Percentiles rank a stretch among this genome's conserved stretches.
These are phyloP conservation scores for Ogataea zsoltii DNA, from an alignment of 805 yeast genomes.

Conservation along the genomic window DNA sequence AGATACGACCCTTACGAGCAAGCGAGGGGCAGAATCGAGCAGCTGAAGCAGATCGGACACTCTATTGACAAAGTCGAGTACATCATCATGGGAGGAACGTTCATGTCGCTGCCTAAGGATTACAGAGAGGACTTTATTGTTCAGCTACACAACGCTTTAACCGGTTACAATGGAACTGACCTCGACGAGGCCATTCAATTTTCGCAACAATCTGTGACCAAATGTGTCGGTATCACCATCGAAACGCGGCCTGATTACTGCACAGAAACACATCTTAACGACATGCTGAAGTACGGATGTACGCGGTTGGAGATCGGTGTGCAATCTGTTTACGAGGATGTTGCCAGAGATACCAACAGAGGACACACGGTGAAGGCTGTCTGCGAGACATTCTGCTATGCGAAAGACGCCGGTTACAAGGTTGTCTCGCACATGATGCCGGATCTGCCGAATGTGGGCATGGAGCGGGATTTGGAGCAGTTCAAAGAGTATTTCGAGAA, in stretches of 20 bases:
- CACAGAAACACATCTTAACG: constrained; percentile 91
- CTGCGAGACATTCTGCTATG: constrained; percentile 90
- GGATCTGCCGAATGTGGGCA: constrained; percentile 96
- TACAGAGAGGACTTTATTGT: constrained; percentile 89
- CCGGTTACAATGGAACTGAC: constrained; percentile 86
- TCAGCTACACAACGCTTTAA: constrained; percentile 89
- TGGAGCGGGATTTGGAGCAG: constrained; percentile 97
- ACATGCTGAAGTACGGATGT: constrained; percentile 95
- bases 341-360: constrained; percentile 96
- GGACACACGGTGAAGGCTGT: constrained; percentile 97
- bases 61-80: constrained; percentile 97
- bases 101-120: constrained; percentile 89
- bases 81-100: constrained; percentile 98
- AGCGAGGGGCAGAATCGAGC: constrained; percentile 96
- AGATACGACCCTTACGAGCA: constrained; percentile 98
- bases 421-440: constrained; percentile 99
- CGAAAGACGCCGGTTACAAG: constrained; percentile 98
- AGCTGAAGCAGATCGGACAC: constrained; percentile 91
- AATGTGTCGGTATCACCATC: constrained; percentile 97
- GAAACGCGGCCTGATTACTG: constrained; percentile 99
- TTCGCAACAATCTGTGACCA: constrained; percentile 92
- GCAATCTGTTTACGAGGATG: constrained; percentile 96
- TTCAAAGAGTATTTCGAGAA: constrained; percentile 95
- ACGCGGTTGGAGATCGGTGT: constrained; percentile 97
- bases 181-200: constrained; percentile 87